A percentile compares a stretch with the other conserved stretches of the same genome.
These are phyloP conservation scores for Catharanthus roseus DNA, from an alignment of 257 asterid species.

Conservation along the genomic window DNA sequence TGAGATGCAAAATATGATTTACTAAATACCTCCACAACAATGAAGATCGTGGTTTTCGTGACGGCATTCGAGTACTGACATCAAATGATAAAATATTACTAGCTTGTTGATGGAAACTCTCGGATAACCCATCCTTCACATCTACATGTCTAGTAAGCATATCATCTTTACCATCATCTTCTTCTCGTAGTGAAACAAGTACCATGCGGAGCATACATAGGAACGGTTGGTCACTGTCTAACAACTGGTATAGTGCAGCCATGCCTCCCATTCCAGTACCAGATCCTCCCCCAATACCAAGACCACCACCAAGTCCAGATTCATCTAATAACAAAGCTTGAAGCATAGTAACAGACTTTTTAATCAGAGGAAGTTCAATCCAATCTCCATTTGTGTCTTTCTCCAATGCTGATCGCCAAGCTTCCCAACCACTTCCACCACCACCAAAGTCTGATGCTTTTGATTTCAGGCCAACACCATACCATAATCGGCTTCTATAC, in stretches of 20 bases:
- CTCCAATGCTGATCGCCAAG: slow-evolving; percentile 85
- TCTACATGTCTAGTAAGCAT: slow-evolving; percentile 54
- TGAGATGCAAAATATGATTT: slow-evolving; percentile 3
- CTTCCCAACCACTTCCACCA: slow-evolving; percentile 98
- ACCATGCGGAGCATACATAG: slow-evolving; percentile 98
- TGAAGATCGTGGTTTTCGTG: slow-evolving; percentile 86
- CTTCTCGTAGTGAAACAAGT: slow-evolving; percentile 88
- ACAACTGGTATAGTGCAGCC: slow-evolving; percentile 85
- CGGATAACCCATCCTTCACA: slow-evolving; percentile 53
- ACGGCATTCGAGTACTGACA: slow-evolving; percentile 43
- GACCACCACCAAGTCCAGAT: slow-evolving; percentile 96
- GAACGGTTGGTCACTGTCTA: slow-evolving; percentile 99
- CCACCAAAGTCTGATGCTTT: slow-evolving; percentile 60
- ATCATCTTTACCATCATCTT: slow-evolving; percentile 76
- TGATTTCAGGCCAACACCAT: slow-evolving; percentile 72
- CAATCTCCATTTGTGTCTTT: slow-evolving; percentile 79
- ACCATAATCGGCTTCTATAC: slow-evolving; percentile 94
- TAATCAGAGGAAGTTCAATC: slow-evolving; percentile 88
- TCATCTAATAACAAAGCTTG: slow-evolving; percentile 91
- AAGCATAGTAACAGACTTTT: slow-evolving; percentile 91
- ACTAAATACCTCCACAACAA: slow-evolving; percentile 88
- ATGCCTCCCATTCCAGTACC: slow-evolving; percentile 99
- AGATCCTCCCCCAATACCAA: slow-evolving; percentile 99
- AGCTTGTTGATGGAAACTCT: slow-evolving; percentile 46
- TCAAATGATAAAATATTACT: slow-evolving; percentile 48